Evolutionary conservation across 768 basidiomycete species (phyloP).

Genomic region (Suillus luteus): DNA sequence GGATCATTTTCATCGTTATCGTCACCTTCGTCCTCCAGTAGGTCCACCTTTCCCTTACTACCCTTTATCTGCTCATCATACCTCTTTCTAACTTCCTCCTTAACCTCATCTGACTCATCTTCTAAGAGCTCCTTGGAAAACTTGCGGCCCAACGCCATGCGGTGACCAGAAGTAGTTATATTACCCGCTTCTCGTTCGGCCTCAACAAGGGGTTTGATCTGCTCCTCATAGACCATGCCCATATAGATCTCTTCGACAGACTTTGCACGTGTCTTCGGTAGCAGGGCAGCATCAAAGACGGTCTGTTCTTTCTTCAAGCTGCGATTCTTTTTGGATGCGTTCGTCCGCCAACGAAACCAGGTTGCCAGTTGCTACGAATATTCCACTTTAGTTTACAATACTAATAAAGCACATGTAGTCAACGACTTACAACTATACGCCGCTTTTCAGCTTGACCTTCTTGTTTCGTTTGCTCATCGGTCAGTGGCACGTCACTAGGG

Average conservation of each 20-base stretch:
- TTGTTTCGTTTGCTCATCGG: neutral
- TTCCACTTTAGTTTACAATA: neutral
- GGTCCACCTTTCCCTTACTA: neutral
- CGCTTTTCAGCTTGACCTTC: neutral
- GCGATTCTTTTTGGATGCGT: neutral
- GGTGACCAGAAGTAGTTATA: neutral
- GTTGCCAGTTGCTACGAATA: slow-evolving; percentile 4
- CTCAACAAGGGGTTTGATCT: slow-evolving; percentile 9
- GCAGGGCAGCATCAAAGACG: neutral
- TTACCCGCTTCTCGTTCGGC: slow-evolving; percentile 7
- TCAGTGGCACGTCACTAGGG: neutral
- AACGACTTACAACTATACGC: slow-evolving; percentile 3
- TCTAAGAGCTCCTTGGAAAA: slow-evolving; percentile 11
- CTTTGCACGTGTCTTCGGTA: neutral
- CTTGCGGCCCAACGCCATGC: neutral
- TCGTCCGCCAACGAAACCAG: slow-evolving; percentile 9
- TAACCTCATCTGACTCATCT: neutral
- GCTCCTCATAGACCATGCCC: neutral
- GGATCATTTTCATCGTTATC: neutral
- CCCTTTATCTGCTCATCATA: slow-evolving; percentile 6
- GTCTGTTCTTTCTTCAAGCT: neutral
- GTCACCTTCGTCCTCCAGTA: neutral
- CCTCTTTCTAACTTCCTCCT: slow-evolving; percentile 6
- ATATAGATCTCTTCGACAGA: slow-evolving; percentile 3
- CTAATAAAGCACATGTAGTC: neutral